Evolutionary conservation across 768 basidiomycete species (phyloP).

Genomic region (Megacollybia marginata): DNA sequence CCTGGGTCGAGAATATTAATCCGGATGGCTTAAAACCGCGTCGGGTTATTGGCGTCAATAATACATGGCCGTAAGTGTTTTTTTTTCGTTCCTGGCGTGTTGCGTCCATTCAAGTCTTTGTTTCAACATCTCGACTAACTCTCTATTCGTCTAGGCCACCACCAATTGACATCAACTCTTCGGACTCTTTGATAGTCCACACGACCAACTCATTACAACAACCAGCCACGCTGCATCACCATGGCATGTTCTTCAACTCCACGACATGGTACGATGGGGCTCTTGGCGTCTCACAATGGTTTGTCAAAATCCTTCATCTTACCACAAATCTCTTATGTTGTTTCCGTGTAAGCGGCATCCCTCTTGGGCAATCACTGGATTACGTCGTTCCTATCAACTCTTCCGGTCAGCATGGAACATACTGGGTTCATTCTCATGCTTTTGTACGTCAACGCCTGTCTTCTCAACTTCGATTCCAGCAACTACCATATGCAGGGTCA

Average conservation of each 20-base stretch:
- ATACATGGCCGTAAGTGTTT: conserved; percentile 80
- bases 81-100: not conserved
- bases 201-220: conserved; percentile 61
- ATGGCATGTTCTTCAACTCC: conserved; percentile 92
- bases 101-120: not conserved
- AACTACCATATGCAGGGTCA: conserved; percentile 47
- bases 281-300: conserved; percentile 77
- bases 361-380: conserved; percentile 58
- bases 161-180: conserved; percentile 60
- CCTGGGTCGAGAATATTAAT: conserved; percentile 69
- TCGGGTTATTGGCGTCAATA: conserved; percentile 80
- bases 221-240: conserved; percentile 76
- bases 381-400: conserved; percentile 67
- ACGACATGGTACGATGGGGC: conserved; percentile 90
- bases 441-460: conserved; percentile 24
- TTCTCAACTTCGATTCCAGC: not conserved
- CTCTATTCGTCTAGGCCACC: conserved; percentile 56
- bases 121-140: not conserved
- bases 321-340: not conserved
- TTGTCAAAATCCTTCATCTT: conserved; percentile 8
- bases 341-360: conserved; percentile 53
- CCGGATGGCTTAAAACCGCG: conserved; percentile 78
- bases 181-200: conserved; percentile 74
- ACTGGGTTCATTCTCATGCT: conserved; percentile 72
- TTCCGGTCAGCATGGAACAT: conserved; percentile 73